Conservation (phyloP, 768 basidiomycete genomes). For the Boletus tylopilopsis region DNA sequence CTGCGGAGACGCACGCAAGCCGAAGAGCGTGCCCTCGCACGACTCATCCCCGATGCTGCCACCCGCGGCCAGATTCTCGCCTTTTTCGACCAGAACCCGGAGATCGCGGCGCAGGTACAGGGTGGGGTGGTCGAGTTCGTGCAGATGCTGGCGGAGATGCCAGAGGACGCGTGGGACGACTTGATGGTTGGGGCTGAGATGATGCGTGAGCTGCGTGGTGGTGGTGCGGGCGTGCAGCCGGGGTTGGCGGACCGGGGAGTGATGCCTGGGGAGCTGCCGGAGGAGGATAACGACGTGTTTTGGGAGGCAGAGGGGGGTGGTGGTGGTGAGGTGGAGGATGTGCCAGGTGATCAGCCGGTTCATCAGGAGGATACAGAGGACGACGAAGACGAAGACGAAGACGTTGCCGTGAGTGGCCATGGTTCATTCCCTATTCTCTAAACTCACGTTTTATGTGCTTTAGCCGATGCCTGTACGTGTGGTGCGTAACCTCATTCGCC, state of each 20-base stretch:
- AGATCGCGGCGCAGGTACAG: constrained; percentile 53
- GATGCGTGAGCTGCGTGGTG: constrained; percentile 33
- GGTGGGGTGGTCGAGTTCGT: constrained; percentile 66
- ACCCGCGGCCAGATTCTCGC: constrained; percentile 59
- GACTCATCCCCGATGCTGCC: constrained; percentile 54
- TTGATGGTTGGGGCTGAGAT: constrained; percentile 48
- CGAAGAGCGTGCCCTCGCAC: constrained; percentile 52
- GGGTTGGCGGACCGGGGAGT: constrained; percentile 22
- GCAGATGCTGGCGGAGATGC: constrained; percentile 49
- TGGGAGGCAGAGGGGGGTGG: constrained; percentile 18
- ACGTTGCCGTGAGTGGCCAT: constrained; percentile 42
- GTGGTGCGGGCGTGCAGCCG: constrained; percentile 22
- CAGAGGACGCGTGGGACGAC: constrained; percentile 58
- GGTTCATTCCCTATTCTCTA: not conserved
- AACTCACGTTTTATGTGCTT: not conserved
- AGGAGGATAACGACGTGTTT: constrained; percentile 29
- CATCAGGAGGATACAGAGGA: constrained; percentile 33
- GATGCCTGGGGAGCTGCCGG: constrained; percentile 47
- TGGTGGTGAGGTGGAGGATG: constrained; percentile 27
- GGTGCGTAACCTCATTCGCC: constrained; percentile 53
- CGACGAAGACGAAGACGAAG: constrained; percentile 29
- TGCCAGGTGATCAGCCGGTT: constrained; percentile 14
- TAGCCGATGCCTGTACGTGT: constrained; percentile 60
- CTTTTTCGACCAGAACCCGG: constrained; percentile 55
- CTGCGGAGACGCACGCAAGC: constrained; percentile 39